These are phyloP conservation scores for Xylariaceae sp. DNA, from an alignment of 2,329 filamentous ascomycete genomes.

Conservation along the genomic window DNA sequence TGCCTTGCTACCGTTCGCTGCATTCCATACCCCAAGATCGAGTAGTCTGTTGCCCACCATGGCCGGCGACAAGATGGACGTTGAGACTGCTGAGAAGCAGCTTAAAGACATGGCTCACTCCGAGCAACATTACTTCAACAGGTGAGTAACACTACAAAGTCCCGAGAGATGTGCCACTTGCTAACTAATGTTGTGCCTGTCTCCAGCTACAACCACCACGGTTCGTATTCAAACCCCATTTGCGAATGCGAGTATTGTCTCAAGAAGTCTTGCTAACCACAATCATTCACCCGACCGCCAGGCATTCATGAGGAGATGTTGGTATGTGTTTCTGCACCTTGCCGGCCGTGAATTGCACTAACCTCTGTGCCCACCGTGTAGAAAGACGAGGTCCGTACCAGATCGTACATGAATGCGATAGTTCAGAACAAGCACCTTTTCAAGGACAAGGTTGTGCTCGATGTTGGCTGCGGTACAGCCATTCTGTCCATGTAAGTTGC, in stretches of 20 bases:
- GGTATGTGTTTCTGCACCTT: conserved; percentile 53
- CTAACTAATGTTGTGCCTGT: conserved; percentile 16
- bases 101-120: conserved; percentile 79
- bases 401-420: conserved; percentile 95
- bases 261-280: conserved; percentile 6
- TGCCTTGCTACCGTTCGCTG: conserved; percentile 9
- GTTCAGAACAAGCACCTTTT: conserved; percentile 94
- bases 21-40: conserved; percentile 1
- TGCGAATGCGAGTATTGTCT: conserved; percentile 12
- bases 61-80: conserved; percentile 46
- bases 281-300: conserved; percentile 31
- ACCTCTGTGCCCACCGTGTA: conserved; percentile 33
- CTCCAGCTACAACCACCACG: conserved; percentile 91
- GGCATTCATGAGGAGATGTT: conserved; percentile 98
- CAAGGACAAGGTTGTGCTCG: conserved; percentile 79
- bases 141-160: conserved; percentile 44
- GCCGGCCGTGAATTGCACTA: conserved; percentile 18
- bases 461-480: conserved; percentile 94
- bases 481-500: conserved; percentile 90
- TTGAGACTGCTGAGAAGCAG: conserved; percentile 55
- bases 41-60: conserved; percentile 21
- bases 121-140: conserved; percentile 99
- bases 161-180: conserved; percentile 15
- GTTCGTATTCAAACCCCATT: conserved; percentile 48
- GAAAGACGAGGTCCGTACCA: conserved; percentile 98